Conservation (phyloP, 116 monocot genomes). For the Thalassia testudinum region DNA sequence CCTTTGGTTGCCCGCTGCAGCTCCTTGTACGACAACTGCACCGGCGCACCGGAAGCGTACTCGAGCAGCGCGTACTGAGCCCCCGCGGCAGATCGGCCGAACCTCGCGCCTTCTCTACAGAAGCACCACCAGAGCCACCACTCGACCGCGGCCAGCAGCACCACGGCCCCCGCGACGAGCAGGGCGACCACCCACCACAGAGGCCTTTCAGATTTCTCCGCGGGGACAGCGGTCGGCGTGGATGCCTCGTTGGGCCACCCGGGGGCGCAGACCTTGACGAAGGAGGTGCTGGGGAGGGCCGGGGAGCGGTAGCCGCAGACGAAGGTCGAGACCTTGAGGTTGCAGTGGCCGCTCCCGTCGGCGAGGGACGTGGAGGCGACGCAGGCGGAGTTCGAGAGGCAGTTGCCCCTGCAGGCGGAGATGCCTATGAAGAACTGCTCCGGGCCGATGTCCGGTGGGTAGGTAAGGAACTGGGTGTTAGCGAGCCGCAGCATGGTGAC, state of each 20-base stretch:
- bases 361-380: conserved; percentile 61
- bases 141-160: conserved; percentile 25
- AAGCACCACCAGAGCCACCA: conserved; percentile 49
- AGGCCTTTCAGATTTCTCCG: conserved; percentile 6
- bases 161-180: conserved; percentile 23
- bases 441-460: conserved; percentile 29
- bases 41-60: conserved; percentile 74
- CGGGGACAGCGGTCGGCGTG: not conserved
- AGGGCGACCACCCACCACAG: conserved; percentile 25
- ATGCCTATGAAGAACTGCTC: conserved; percentile 58
- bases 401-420: conserved; percentile 49
- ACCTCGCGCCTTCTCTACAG: conserved; percentile 36
- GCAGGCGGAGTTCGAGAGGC: conserved; percentile 41
- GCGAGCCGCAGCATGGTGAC: conserved; percentile 56
- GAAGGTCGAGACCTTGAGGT: conserved; percentile 38
- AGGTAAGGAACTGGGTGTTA: conserved; percentile 64
- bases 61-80: conserved; percentile 57
- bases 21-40: conserved; percentile 67
- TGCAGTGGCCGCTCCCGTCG: conserved; percentile 67
- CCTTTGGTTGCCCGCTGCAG: conserved; percentile 50
- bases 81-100: conserved; percentile 22
- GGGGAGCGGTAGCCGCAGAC: conserved; percentile 54
- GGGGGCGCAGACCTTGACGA: conserved; percentile 58
- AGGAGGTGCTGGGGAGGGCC: conserved; percentile 64
- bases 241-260: conserved; percentile 9